phyloP scores from a whole-genome alignment of 305 asterid species.

The Nicotiana rustica region DNA sequence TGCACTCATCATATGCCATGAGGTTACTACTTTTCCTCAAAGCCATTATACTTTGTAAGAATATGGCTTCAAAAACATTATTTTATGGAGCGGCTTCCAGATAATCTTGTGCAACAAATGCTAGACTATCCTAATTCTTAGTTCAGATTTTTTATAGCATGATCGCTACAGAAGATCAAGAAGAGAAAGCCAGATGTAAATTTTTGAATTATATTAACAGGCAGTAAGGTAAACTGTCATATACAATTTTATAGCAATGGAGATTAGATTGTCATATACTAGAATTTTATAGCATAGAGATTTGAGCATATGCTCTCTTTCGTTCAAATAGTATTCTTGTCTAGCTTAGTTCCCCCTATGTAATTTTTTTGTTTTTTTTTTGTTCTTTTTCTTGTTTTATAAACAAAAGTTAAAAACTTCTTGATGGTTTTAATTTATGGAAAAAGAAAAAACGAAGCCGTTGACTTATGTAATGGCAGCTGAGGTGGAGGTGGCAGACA shows the following conservation, averaged over 20 bases:
- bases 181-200: too few relatives aligned
- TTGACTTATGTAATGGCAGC: background rate
- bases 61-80: background rate
- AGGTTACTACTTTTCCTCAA: background rate
- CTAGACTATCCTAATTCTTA: background rate
- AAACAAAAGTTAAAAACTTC: background rate
- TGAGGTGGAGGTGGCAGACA: background rate
- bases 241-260: too few relatives aligned
- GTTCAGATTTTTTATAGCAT: too few relatives aligned
- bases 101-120: background rate
- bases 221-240: too few relatives aligned
- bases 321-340: background rate
- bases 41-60: slow-evolving; percentile 21
- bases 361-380: too few relatives aligned
- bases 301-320: background rate
- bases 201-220: too few relatives aligned
- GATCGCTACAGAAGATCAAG: too few relatives aligned
- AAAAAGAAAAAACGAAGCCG: background rate
- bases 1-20: background rate
- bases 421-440: too few relatives aligned
- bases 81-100: background rate
- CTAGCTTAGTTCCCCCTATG: background rate
- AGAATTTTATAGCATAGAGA: background rate
- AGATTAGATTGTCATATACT: background rate
- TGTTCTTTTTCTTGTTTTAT: too few relatives aligned